Conservation (phyloP, 2,329 filamentous ascomycete species). For the Penicillium rolfsii region DNA sequence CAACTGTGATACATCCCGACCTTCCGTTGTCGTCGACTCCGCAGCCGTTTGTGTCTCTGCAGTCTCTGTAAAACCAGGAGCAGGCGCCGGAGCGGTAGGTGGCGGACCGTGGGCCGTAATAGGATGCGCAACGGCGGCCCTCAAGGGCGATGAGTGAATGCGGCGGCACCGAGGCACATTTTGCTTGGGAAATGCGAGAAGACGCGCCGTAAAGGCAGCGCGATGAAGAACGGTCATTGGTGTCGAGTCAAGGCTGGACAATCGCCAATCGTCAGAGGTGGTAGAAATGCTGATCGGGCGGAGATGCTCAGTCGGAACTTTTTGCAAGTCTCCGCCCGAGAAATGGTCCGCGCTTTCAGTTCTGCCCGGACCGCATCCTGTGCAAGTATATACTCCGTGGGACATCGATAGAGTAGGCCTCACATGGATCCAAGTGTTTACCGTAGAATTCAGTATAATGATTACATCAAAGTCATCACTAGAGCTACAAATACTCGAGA, state of each 20-base stretch:
- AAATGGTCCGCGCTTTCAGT: neutral
- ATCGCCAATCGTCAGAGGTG: neutral
- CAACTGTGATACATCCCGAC: slow-evolving; percentile 33
- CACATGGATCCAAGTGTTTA: neutral
- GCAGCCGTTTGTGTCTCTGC: slow-evolving; percentile 50
- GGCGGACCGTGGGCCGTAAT: slow-evolving; percentile 64
- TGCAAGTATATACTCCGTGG: neutral
- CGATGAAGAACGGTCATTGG: slow-evolving; percentile 32
- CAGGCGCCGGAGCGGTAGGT: slow-evolving; percentile 58
- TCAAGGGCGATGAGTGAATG: slow-evolving; percentile 42
- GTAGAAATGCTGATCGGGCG: slow-evolving; percentile 6
- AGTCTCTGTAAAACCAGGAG: slow-evolving; percentile 53
- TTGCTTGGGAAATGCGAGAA: slow-evolving; percentile 21
- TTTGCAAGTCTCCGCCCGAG: slow-evolving; percentile 27
- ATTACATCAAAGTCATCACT: neutral
- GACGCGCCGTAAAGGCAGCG: slow-evolving; percentile 25
- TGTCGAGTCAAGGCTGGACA: neutral
- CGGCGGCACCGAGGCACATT: slow-evolving; percentile 29
- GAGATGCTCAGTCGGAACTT: slow-evolving; percentile 24
- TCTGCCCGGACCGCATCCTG: neutral
- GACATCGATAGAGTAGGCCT: neutral
- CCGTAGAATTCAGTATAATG: neutral
- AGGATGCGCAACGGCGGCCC: slow-evolving; percentile 59
- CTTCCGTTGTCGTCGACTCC: slow-evolving; percentile 18
- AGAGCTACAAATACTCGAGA: neutral